These are phyloP conservation scores for Microascus cirrosus DNA, from an alignment of 2,329 filamentous ascomycete species.

Conservation along the genomic window DNA sequence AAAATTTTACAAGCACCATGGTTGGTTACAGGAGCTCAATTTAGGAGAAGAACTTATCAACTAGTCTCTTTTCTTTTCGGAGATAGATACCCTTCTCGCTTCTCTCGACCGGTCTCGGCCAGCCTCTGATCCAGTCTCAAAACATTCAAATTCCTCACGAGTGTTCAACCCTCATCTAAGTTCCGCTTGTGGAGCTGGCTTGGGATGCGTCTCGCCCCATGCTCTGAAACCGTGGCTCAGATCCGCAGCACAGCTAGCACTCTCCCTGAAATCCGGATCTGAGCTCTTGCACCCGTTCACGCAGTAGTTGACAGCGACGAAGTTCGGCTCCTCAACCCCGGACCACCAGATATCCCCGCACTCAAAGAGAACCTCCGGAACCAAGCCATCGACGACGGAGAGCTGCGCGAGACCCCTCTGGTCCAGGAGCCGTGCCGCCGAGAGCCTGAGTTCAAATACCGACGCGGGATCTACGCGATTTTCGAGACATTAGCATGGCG, in stretches of 20 bases:
- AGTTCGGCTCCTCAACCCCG: not conserved
- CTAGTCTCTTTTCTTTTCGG: no score
- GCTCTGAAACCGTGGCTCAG: not conserved
- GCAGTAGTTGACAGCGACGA: not conserved
- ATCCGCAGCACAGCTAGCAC: not conserved
- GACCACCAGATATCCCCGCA: not conserved
- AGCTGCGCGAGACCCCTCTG: not conserved
- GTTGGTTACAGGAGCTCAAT: no score
- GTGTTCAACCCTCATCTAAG: not conserved
- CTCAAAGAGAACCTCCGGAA: not conserved
- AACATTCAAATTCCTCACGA: no score
- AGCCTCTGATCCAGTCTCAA: no score
- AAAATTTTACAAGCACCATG: no score
- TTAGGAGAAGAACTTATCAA: no score
- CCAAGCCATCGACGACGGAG: not conserved
- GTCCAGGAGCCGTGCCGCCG: not conserved
- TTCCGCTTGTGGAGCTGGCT: not conserved
- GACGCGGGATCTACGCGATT: not conserved
- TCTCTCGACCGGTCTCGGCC: no score
- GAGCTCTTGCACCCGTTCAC: not conserved
- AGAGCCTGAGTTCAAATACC: not conserved
- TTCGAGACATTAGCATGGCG: not conserved
- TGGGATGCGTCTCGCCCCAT: not conserved
- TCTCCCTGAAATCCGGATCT: not conserved
- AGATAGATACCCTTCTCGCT: no score